Conservation (phyloP, 345 rosid genomes). For the Eucalyptus sideroxylon region DNA sequence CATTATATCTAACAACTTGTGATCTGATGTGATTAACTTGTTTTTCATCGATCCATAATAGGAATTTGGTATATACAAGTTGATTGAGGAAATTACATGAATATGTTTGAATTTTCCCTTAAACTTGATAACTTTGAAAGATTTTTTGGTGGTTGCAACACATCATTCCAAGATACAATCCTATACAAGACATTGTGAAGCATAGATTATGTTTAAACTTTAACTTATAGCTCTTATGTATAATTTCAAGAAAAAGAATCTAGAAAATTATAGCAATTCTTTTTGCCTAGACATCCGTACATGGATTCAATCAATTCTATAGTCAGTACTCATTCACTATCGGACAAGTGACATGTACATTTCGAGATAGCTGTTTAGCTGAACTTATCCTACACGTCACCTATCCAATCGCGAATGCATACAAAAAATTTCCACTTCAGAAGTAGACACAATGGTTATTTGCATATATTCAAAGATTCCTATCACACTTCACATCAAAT, state of each 20-base stretch:
- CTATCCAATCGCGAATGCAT: fast-evolving
- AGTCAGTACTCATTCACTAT: fast-evolving
- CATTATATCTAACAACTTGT: neutral
- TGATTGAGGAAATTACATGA: neutral
- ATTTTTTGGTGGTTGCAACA: fast-evolving
- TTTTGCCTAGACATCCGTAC: neutral
- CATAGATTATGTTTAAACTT: neutral
- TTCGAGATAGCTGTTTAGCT: neutral
- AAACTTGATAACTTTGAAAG: neutral
- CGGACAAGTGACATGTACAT: neutral
- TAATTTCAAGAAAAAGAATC: neutral
- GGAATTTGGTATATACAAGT: neutral
- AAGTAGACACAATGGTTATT: fast-evolving
- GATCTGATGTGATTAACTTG: fast-evolving
- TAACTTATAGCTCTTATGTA: neutral
- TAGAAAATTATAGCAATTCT: neutral
- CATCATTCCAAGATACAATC: neutral
- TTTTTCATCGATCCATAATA: fast-evolving
- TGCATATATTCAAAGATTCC: neutral
- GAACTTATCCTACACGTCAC: neutral
- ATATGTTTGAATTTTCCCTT: neutral
- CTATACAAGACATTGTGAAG: neutral
- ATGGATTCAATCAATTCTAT: neutral
- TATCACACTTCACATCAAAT: neutral
- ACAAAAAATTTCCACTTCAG: fast-evolving